Base-by-base conservation (phyloP, 129 eudicot species). In the Saposhnikovia divaricata region DNA sequence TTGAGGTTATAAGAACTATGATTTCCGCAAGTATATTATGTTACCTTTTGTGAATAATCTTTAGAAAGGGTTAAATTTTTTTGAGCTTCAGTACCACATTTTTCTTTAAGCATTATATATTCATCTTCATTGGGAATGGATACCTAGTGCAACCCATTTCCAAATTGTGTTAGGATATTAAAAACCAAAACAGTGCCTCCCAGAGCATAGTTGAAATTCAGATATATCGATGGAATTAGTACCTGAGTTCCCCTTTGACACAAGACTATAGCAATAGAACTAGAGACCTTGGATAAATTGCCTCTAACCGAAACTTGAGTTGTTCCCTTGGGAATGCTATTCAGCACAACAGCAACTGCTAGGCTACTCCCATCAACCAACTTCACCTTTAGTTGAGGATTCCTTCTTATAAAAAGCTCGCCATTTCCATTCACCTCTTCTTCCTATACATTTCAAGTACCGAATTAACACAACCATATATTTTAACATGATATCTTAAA, bases 381-480 rank as follows among this genome's bases (percentile, higher is more conserved):
- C 85, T 84, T 91, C 84, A 91, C 88, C 61, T 87, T 87, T 3
- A 91, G 81, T 42, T 83, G 39, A 21, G 96, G 96, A 38, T 91
- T 76, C 82, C 77, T 88, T 82, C 81, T 81, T 43, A 87, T 51
- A 50, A 78, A 91, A 9, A 87, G 59, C 45, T 88, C 89, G 0
- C 96, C 92, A 43, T 81, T 83, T 45, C 47, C 59, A 50, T 91
- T 91, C 5, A 91, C 77, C 39, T 83, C 82, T 77, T 88, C 90
- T 4, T 83, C 89, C 92, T 91, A 61, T 10, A 61, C 15, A 61
- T 61, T n/a, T n/a, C 8, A 59, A 31, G 4, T 59, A 59, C 12
- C 6, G 27, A 57, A 23, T 23, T 8, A 6, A 57, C 66, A 23
- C 28, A 57, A 8, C 13, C 12, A 6, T 57, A 23, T 23, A 23